Evolutionary conservation across 805 yeast species (phyloP).

Genomic region (Lipomyces yamadae): DNA sequence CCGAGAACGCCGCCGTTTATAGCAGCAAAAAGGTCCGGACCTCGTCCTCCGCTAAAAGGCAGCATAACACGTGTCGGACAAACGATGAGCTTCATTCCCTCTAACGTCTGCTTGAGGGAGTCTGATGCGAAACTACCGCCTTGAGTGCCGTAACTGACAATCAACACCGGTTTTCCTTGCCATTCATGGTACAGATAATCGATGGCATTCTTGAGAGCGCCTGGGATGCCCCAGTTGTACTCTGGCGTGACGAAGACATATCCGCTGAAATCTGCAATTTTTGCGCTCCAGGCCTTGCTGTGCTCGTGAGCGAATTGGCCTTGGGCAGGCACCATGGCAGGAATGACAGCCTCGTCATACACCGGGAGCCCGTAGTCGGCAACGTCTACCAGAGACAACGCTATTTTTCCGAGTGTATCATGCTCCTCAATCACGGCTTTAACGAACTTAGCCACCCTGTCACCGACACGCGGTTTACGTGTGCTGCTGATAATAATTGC

Average conservation of each 20-base stretch:
- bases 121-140: constrained; percentile 21
- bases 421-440: constrained; percentile 6
- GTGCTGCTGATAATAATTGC: not conserved
- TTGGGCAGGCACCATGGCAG: constrained; percentile 38
- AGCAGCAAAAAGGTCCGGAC: not conserved
- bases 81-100: constrained; percentile 12
- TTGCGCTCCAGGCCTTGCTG: constrained; percentile 35
- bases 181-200: constrained; percentile 48
- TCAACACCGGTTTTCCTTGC: constrained; percentile 45
- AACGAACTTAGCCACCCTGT: constrained; percentile 5
- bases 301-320: constrained; percentile 41
- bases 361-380: constrained; percentile 43
- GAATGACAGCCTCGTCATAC: constrained; percentile 45
- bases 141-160: constrained; percentile 42
- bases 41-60: not conserved
- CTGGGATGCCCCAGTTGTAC: constrained; percentile 50
- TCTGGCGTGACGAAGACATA: constrained; percentile 48
- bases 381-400: constrained; percentile 43
- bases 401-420: not conserved
- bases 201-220: constrained; percentile 48
- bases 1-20: not conserved
- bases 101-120: constrained; percentile 1
- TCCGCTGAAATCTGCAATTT: constrained; percentile 36
- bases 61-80: not conserved
- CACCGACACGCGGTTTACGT: not conserved